Conservation (phyloP, 139 green algal species). For the Chlorella sp. region DNA sequence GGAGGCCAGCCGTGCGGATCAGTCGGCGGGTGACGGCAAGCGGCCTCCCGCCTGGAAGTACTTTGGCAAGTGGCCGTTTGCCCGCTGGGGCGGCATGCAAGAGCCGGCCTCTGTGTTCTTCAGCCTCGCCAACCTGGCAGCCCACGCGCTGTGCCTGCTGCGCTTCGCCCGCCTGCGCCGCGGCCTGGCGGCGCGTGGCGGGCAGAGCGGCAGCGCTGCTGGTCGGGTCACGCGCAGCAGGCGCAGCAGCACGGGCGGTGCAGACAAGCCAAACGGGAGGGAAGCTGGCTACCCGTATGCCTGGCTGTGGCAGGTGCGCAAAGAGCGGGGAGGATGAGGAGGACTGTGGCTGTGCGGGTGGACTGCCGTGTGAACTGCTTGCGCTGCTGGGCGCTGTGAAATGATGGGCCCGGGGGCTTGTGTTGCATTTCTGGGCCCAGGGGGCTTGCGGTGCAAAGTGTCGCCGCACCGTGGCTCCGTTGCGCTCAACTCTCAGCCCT, state of each 20-base stretch:
- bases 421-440: too few relatives aligned
- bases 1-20: conserved; percentile 29
- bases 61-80: conserved; percentile 92
- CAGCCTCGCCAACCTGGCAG: conserved; percentile 80
- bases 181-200: too few relatives aligned
- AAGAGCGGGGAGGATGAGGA: too few relatives aligned
- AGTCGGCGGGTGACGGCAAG: too few relatives aligned
- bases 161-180: conserved; percentile 15
- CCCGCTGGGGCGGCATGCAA: conserved; percentile 72
- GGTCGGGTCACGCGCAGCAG: neutral
- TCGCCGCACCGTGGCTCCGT: too few relatives aligned
- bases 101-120: conserved; percentile 74
- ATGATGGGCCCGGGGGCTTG: too few relatives aligned
- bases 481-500: too few relatives aligned
- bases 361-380: too few relatives aligned
- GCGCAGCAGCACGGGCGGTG: neutral
- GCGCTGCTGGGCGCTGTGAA: too few relatives aligned
- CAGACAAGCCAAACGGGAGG: neutral
- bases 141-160: conserved; percentile 55
- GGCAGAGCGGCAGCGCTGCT: neutral
- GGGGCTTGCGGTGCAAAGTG: too few relatives aligned
- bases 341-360: too few relatives aligned
- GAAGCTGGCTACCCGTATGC: conserved; percentile 42
- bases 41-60: conserved; percentile 66
- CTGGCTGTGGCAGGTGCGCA: conserved; percentile 57